Conservation (phyloP, 129 eudicot species). For the Apium graveolens region DNA sequence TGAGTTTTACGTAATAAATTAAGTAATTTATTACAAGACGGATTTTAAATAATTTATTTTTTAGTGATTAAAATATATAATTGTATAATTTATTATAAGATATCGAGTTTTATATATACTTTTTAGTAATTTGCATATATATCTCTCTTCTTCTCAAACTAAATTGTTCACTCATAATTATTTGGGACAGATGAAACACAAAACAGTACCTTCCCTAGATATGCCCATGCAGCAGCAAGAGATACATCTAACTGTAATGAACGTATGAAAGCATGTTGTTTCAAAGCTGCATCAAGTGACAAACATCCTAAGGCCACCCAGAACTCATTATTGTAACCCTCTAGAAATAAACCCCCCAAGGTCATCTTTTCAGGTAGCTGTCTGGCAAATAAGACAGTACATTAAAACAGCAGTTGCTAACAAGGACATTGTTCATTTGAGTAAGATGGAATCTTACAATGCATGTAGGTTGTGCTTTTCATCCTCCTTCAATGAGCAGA, state of each 20-base stretch:
- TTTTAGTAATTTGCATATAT: background rate
- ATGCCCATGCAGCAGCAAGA: constrained; percentile 97
- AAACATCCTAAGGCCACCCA: constrained; percentile 93
- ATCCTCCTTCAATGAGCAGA: constrained; percentile 40
- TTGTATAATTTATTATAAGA: background rate
- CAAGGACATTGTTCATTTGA: background rate
- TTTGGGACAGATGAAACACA: background rate
- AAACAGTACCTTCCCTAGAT: constrained; percentile 84
- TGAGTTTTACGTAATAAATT: background rate
- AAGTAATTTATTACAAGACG: too few relatives aligned
- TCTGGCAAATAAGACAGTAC: constrained; percentile 34
- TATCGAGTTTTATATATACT: background rate
- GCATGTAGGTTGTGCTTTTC: constrained; percentile 22
- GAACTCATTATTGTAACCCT: constrained; percentile 70
- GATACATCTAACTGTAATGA: constrained; percentile 88
- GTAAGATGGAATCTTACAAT: constrained; percentile 23
- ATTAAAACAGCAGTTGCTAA: constrained; percentile 10
- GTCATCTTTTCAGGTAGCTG: constrained; percentile 82
- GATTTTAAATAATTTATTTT: background rate
- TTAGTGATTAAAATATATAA: background rate
- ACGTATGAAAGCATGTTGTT: constrained; percentile 84
- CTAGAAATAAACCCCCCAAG: constrained; percentile 79
- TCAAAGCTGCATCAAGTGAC: constrained; percentile 50
- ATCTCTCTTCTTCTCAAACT: background rate
- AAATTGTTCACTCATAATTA: background rate